A percentile compares a stretch with the other conserved stretches of the same genome.
These are phyloP conservation scores for Bothriochloa decipiens DNA, from an alignment of 176 grass and related monocot genomes.

Conservation along the genomic window DNA sequence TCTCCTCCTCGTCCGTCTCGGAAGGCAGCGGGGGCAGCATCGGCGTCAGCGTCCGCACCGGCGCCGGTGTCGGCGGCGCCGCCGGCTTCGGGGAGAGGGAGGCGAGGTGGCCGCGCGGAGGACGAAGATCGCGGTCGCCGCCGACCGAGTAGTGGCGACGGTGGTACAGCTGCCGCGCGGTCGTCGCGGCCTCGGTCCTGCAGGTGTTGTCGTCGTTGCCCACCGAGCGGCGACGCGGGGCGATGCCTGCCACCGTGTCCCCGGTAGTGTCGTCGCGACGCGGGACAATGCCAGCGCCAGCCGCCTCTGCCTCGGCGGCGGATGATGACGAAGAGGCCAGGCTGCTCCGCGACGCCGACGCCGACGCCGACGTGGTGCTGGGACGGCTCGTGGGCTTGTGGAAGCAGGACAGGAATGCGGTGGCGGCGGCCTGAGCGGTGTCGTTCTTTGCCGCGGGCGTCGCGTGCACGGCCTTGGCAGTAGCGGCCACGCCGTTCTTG, in stretches of 20 bases:
- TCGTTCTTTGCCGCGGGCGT: not conserved
- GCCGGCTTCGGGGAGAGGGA: slow-evolving; percentile 7
- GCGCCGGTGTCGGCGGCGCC: not conserved
- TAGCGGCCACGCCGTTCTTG: slow-evolving; percentile 18
- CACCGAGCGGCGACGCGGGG: slow-evolving; percentile 57
- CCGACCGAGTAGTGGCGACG: slow-evolving; percentile 59
- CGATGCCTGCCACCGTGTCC: not conserved
- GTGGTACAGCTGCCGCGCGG: slow-evolving; percentile 24
- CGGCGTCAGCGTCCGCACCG: not conserved
- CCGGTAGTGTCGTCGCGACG: slow-evolving; percentile 43
- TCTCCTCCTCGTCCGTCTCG: slow-evolving; percentile 45
- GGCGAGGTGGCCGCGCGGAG: slow-evolving; percentile 41
- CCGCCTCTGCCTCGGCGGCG: not conserved
- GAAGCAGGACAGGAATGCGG: slow-evolving; percentile 28
- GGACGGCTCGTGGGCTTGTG: not conserved
- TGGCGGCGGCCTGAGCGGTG: not conserved
- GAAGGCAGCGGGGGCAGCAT: slow-evolving; percentile 16
- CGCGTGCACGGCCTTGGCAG: not conserved
- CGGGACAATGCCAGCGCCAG: not conserved
- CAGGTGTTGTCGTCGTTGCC: slow-evolving; percentile 36
- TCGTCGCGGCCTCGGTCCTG: not conserved
- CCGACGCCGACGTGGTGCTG: slow-evolving; percentile 11
- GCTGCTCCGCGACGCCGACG: slow-evolving; percentile 23
- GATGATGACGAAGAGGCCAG: not conserved
- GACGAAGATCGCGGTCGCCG: slow-evolving; percentile 54